phyloP scores from a whole-genome alignment of 1,284 basidiomycete species.

The Melampsora medusae region DNA sequence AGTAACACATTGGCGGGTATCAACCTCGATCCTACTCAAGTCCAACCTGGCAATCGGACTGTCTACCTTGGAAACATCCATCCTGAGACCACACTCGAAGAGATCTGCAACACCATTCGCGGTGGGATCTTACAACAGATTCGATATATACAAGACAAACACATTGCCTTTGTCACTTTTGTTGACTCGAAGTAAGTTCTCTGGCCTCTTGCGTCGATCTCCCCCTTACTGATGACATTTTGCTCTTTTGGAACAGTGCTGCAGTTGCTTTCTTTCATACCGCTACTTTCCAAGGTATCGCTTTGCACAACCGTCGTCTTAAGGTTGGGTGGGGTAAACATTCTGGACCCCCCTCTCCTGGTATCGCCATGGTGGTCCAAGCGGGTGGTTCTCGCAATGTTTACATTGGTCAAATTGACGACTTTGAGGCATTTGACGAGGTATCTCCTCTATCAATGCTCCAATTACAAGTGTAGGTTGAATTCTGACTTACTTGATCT shows the following conservation, averaged over 20 bases:
- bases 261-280: slow-evolving; percentile 89
- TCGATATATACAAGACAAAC: slow-evolving; percentile 87
- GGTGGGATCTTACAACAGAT: slow-evolving; percentile 82
- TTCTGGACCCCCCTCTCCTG: slow-evolving; percentile 69
- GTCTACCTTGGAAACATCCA: slow-evolving; percentile 92
- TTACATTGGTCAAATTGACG: slow-evolving; percentile 66
- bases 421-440: slow-evolving; percentile 21
- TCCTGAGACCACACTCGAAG: slow-evolving; percentile 84
- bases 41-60: slow-evolving; percentile 68
- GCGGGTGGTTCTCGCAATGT: slow-evolving; percentile 88
- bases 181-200: slow-evolving; percentile 47
- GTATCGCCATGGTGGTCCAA: slow-evolving; percentile 79
- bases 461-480: not conserved
- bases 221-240: slow-evolving; percentile 79
- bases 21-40: slow-evolving; percentile 42
- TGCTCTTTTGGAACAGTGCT: slow-evolving; percentile 61
- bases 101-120: slow-evolving; percentile 86
- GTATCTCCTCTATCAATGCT: slow-evolving; percentile 2
- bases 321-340: slow-evolving; percentile 84
- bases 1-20: slow-evolving; percentile 43
- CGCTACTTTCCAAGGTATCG: slow-evolving; percentile 78
- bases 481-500: not conserved
- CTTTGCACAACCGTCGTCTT: slow-evolving; percentile 80
- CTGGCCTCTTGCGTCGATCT: slow-evolving; percentile 40
- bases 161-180: slow-evolving; percentile 65